Percentiles rank a stretch among this genome's conserved stretches.
Evolutionary conservation across 2,329 filamentous ascomycete species (phyloP).

Genomic region (Fusarium concolor): DNA sequence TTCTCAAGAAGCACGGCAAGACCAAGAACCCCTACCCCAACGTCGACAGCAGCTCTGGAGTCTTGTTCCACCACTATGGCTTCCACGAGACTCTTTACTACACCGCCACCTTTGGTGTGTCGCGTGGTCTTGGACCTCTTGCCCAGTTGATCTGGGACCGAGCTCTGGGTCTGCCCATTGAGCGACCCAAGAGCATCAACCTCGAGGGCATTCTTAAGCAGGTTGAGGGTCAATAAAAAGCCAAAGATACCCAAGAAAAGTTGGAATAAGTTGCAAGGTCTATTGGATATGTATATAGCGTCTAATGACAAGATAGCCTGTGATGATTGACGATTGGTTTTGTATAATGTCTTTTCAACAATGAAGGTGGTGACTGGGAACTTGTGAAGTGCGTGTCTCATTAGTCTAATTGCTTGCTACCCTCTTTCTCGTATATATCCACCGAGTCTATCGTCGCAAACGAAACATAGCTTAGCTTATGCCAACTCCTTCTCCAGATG

Average conservation of each 20-base stretch:
- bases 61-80: constrained; percentile 97
- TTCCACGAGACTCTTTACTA: constrained; percentile 99
- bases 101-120: constrained; percentile 77
- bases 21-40: constrained; percentile 98
- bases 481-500: constrained; percentile 55
- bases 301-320: constrained; percentile 23
- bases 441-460: background rate
- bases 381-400: background rate
- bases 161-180: constrained; percentile 92
- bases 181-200: constrained; percentile 98
- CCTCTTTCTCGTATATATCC: background rate
- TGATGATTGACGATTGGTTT: constrained; percentile 32
- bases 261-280: constrained; percentile 15
- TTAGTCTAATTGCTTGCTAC: background rate
- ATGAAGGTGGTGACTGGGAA: no score
- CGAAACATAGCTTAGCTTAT: background rate
- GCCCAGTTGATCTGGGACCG: constrained; percentile 97
- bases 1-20: constrained; percentile 96
- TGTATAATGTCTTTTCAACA: background rate
- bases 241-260: constrained; percentile 33
- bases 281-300: constrained; percentile 43
- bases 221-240: constrained; percentile 59
- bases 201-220: constrained; percentile 84
- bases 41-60: constrained; percentile 91
- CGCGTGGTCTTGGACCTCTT: constrained; percentile 82